Base-by-base conservation (phyloP, 257 asterid genomes). In the Craterostigma plantagineum region DNA sequence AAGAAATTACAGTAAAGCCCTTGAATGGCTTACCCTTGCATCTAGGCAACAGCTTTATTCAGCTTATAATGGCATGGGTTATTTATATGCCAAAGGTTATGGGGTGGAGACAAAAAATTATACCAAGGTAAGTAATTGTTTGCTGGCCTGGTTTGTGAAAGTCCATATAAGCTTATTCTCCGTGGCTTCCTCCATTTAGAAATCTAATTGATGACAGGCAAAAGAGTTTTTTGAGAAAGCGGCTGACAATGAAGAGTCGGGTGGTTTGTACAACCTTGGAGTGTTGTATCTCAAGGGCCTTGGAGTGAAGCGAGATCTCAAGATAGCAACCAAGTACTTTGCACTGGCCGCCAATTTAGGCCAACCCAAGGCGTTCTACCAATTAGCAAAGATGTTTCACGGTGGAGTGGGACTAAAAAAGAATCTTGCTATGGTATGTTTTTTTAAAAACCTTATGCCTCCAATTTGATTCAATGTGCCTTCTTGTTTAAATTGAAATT, bases 1-100 rank as follows among this genome's bases (percentile, higher is more conserved):
- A 64, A 76, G 83, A 57, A 90, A 90, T 71, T 90, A 72, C 68
- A 75, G 84, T 8, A 83, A 90, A 58, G 95, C 99, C 14, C 70
- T 90, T 34, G 94, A 83, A 62, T 90, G 94, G 95, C 73, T 90
- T 38, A 79, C 87, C 10, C 91, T 79, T 53, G 99, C 95, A 41
- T 83, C 99, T 52, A 73, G 46, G 61, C 92, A 90, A 37, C 91
- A 90, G 36, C 91, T 74, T 51, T 74, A 60, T 63, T 90, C 99
- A 38, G 95, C 99, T 56, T 90, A 76, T 54, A 90, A 90, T 65
- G 95, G 99, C 48, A 75, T 90, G 87, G 99, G 99, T 45, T 90
- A 90, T 71, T 73, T 90, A 46, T 79, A 83, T 60, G 92, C 73
- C 1, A 90, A 79, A 66, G 99, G 99, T 39, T 90, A 79, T 35